Percentiles rank a stretch among this genome's conserved stretches.
Conservation (phyloP, 139 green algal genomes). For the Penium margaritaceum region DNA sequence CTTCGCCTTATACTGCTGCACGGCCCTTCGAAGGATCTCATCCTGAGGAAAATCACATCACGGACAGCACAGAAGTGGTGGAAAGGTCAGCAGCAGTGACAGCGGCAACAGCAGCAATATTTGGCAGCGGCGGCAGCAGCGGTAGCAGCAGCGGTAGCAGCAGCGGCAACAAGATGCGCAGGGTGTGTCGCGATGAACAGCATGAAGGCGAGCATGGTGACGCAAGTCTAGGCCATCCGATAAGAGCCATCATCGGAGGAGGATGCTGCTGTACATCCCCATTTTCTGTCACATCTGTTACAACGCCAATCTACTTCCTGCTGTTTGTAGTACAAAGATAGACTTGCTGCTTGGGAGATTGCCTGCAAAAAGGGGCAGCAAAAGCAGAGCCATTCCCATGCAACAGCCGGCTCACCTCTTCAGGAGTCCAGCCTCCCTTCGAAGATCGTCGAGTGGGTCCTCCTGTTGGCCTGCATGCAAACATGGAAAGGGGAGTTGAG, state of each 20-base stretch:
- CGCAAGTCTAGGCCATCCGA: neutral
- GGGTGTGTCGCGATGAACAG: neutral
- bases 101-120: neutral
- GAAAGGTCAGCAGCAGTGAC: neutral
- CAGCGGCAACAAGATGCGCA: neutral
- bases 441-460: conserved; percentile 50
- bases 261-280: too few relatives aligned
- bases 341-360: too few relatives aligned
- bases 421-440: conserved; percentile 52
- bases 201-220: neutral
- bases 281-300: too few relatives aligned
- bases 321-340: too few relatives aligned
- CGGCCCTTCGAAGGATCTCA: conserved; percentile 64
- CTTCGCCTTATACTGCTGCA: conserved; percentile 64
- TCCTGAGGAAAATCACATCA: conserved; percentile 61
- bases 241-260: too few relatives aligned
- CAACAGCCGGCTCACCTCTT: conserved; percentile 52
- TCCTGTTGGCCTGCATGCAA: conserved; percentile 38
- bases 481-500: neutral
- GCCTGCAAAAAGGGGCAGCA: too few relatives aligned
- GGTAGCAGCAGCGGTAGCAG: neutral
- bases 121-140: neutral
- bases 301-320: too few relatives aligned
- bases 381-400: too few relatives aligned
- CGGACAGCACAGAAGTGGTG: neutral